Base-by-base conservation (phyloP, 768 basidiomycete species). In the Lanmaoa pseudosensibilis region DNA sequence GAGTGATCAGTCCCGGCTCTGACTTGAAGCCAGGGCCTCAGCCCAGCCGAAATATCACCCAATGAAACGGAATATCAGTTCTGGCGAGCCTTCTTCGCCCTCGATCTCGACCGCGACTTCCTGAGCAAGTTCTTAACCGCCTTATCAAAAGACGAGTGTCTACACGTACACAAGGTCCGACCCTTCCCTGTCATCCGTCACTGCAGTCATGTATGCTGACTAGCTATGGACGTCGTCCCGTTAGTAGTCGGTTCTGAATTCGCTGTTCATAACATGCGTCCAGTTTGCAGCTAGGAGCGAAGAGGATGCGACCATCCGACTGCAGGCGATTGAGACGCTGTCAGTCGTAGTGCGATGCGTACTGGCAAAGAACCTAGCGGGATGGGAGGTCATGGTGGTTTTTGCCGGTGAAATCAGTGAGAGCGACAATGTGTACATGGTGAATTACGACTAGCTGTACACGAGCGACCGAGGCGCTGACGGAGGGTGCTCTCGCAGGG, bases 341-440 rank as follows among this genome's bases (percentile, higher is more conserved):
- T 70, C 77, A 0, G 69, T 83, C 15, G 33, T 83, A 4, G 64
- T 80, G 21, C 77, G 79, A 11, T 74, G 74, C 51, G 65, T 86
- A 18, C 72, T 88, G 50, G 73, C 73, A 37, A 88, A 88, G 70
- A 80, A 81, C 52, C 67, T 83, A 1, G 77, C 82, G 4, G 87
- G 88, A 32, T 88, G 84, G 85, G 87, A 89, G 63, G 78, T 83
- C 8, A 89, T 89, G 86, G 82, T 87, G 39, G 67, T 86, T 23
- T 78, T 88, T 43, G 85, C 84, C 2, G 84, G 84, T 15, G 81
- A 80, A 41, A 83, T 86, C 5, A 73, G 69, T 12, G 74, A 80
- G 50, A 86, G 85, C 50, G 87, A 88, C 65, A 60, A 56, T 18
- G 74, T 83, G 12, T 88, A 89, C 68, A 81, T 77, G 72, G 86